Conservation (phyloP, 495 filamentous ascomycete genomes). For the Tuber borchii region DNA sequence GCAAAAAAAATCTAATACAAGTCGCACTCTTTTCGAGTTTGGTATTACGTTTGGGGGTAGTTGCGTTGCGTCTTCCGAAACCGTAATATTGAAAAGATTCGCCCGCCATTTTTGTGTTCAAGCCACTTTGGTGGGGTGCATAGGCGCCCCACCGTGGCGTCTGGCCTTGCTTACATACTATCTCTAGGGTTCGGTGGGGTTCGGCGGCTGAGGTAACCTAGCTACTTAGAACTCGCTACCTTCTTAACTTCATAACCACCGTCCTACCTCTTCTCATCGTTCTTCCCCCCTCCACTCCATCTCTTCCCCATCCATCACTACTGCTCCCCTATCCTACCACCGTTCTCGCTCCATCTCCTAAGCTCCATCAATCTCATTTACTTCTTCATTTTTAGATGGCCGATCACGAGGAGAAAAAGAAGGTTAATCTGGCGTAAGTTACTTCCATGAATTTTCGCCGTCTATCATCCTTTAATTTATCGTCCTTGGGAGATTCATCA, state of each 20-base stretch:
- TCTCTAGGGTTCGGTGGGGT: conserved; percentile 37
- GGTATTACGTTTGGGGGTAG: background rate
- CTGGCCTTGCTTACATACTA: background rate
- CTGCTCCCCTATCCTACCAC: conserved; percentile 24
- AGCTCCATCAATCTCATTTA: conserved; percentile 30
- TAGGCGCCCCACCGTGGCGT: background rate
- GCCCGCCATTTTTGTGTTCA: background rate
- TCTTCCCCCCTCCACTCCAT: conserved; percentile 17
- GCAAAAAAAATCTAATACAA: background rate
- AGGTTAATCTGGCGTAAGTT: conserved; percentile 81
- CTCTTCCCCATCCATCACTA: conserved; percentile 32
- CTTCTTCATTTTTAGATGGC: conserved; percentile 49
- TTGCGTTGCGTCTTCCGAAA: background rate
- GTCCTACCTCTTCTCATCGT: conserved; percentile 28
- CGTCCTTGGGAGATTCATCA: conserved; percentile 22
- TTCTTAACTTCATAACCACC: conserved; percentile 28
- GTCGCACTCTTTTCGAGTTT: background rate
- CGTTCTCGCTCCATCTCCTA: conserved; percentile 15
- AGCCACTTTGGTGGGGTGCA: background rate
- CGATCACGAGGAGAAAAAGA: conserved; percentile 75
- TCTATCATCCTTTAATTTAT: conserved; percentile 29
- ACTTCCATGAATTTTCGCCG: background rate
- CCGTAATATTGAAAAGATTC: too few species aligned
- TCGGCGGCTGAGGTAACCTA: conserved; percentile 38
- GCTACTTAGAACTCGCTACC: conserved; percentile 25